These are phyloP conservation scores for Fusarium concolor DNA, from an alignment of 2,329 filamentous ascomycete genomes.

Conservation along the genomic window DNA sequence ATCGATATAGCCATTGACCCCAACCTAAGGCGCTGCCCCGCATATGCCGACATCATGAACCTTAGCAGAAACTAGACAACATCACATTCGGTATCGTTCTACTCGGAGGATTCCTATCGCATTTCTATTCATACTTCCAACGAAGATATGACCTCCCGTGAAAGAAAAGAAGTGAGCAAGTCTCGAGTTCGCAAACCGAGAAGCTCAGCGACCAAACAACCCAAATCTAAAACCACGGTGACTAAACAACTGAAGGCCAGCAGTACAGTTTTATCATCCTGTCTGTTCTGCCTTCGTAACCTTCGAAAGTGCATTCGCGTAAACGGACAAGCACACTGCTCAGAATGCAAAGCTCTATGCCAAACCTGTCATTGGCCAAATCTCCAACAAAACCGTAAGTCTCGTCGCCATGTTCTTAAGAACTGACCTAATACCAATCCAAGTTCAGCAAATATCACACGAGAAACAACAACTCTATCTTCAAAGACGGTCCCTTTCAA, in stretches of 20 bases:
- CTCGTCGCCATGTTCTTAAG: fast-evolving
- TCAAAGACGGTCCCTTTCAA: not conserved
- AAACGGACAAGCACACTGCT: not conserved
- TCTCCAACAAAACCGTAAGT: not conserved
- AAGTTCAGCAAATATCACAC: not conserved
- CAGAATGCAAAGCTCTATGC: not conserved
- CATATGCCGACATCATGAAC: not conserved
- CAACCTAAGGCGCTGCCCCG: not conserved
- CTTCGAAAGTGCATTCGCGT: not conserved
- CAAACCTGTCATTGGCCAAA: constrained; percentile 3
- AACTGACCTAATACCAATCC: not conserved
- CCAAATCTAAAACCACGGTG: not conserved
- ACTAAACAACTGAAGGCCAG: not conserved
- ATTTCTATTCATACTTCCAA: not conserved
- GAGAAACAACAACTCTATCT: constrained; percentile 2
- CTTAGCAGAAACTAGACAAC: not conserved
- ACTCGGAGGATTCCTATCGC: not conserved
- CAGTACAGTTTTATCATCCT: not conserved
- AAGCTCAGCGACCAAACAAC: not conserved
- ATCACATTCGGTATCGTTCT: not conserved
- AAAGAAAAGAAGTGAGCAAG: not conserved
- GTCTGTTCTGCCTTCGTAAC: constrained; percentile 2
- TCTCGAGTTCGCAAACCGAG: not conserved
- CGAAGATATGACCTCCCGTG: not conserved
- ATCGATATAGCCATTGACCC: not conserved